Conservation (phyloP, 2,329 filamentous ascomycete genomes). For the Cryphonectria nitschkei region DNA sequence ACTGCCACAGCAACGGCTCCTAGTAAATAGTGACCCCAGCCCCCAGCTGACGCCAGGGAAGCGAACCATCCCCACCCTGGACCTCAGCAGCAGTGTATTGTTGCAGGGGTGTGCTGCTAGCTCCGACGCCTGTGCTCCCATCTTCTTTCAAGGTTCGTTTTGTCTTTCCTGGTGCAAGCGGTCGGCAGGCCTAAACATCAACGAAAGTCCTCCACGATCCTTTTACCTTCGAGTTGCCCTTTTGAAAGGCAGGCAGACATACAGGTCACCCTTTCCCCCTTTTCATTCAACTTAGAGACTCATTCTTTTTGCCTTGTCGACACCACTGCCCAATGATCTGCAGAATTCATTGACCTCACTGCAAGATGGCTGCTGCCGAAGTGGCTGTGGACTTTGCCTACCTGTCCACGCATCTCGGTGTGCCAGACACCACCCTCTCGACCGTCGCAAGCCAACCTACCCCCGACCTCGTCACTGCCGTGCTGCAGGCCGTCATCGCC, state of each 20-base stretch:
- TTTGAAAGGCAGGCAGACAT: not conserved
- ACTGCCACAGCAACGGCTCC: conserved; percentile 1
- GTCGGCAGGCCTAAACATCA: conserved; percentile 16
- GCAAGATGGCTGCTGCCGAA: conserved; percentile 60
- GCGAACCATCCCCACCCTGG: not conserved
- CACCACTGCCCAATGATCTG: conserved; percentile 23
- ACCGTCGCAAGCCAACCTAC: conserved; percentile 71
- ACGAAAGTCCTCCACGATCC: conserved; percentile 15
- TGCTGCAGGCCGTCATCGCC: conserved; percentile 73
- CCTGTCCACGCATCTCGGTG: conserved; percentile 70
- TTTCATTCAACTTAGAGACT: not conserved
- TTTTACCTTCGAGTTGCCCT: not conserved
- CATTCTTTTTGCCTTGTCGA: not conserved
- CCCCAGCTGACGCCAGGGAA: not conserved
- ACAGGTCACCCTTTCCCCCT: not conserved
- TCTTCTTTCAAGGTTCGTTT: conserved; percentile 10
- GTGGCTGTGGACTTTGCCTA: conserved; percentile 69
- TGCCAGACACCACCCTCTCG: conserved; percentile 67
- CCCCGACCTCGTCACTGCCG: conserved; percentile 72
- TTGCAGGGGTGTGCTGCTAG: conserved; percentile 13
- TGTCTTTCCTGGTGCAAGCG: conserved; percentile 3
- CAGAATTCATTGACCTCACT: conserved; percentile 20
- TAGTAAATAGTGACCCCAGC: not conserved
- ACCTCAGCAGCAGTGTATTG: not conserved
- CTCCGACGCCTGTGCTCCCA: not conserved